Conservation (phyloP, 1,284 basidiomycete genomes). For the Cerioporus squamosus region DNA sequence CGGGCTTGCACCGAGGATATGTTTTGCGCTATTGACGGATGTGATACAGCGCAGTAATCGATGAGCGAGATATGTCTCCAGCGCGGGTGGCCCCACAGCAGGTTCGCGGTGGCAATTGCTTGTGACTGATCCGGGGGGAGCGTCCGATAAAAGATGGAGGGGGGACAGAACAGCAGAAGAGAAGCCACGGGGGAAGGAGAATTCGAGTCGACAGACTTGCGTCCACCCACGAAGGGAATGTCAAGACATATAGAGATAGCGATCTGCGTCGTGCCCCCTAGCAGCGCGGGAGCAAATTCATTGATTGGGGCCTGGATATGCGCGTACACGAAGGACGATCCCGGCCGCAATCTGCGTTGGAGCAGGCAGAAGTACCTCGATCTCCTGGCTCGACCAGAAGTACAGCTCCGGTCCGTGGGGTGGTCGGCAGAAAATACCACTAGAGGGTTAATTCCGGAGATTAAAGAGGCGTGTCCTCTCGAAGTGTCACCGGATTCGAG, state of each 20-base stretch:
- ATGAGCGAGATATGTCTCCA: conserved; percentile 8
- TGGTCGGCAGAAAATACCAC: conserved; percentile 12
- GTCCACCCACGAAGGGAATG: conserved; percentile 11
- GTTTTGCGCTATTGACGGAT: not conserved
- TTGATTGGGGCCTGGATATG: conserved; percentile 10
- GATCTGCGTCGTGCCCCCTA: conserved; percentile 12
- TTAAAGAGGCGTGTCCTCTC: conserved; percentile 21
- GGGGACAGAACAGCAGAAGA: conserved; percentile 13
- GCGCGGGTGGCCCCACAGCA: conserved; percentile 3
- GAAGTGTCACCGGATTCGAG: conserved; percentile 12
- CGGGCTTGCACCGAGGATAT: no score
- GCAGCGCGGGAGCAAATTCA: not conserved
- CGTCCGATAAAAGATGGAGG: conserved; percentile 13
- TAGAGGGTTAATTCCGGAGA: conserved; percentile 21
- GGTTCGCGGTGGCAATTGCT: conserved; percentile 10
- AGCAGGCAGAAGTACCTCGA: not conserved
- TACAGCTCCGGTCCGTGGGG: conserved; percentile 16
- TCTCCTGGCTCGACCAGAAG: not conserved
- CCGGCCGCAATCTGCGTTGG: conserved; percentile 12
- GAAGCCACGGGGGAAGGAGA: conserved; percentile 10
- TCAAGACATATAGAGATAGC: conserved; percentile 13
- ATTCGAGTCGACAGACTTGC: not conserved
- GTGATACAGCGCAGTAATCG: conserved; percentile 12
- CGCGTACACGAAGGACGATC: conserved; percentile 16
- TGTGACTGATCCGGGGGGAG: conserved; percentile 18